Conservation (phyloP, 768 basidiomycete genomes). For the Lanmaoa pseudosensibilis region DNA sequence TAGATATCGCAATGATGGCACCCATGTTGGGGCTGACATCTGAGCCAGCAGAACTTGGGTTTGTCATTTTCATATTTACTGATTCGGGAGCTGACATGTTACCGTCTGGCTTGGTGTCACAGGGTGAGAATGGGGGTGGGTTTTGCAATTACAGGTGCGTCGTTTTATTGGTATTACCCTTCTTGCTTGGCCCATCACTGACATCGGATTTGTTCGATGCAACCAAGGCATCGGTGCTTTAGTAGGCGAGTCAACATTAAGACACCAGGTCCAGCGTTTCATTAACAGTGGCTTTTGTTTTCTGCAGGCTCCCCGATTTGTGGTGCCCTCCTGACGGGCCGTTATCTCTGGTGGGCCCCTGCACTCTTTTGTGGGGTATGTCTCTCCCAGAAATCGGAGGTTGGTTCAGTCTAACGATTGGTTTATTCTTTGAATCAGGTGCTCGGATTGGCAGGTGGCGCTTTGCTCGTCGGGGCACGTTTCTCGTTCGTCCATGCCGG, state of each 20-base stretch:
- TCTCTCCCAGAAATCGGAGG: not conserved
- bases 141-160: conserved; percentile 43
- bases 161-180: not conserved
- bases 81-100: not conserved
- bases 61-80: conserved; percentile 1
- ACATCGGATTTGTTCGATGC: not conserved
- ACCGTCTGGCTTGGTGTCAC: not conserved
- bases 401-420: too few relatives aligned
- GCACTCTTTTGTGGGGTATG: conserved; percentile 49
- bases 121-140: conserved; percentile 47
- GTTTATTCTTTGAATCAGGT: conserved; percentile 2
- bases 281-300: conserved; percentile 11
- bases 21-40: conserved; percentile 49
- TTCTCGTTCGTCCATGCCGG: not conserved
- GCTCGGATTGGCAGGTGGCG: conserved; percentile 1
- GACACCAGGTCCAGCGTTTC: too few relatives aligned
- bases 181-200: not conserved
- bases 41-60: conserved; percentile 53
- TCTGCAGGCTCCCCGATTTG: conserved; percentile 52
- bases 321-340: conserved; percentile 50
- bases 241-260: conserved; percentile 12
- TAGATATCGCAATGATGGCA: conserved; percentile 41
- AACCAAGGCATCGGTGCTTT: conserved; percentile 26
- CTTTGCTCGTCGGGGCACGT: conserved; percentile 17
- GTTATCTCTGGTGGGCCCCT: conserved; percentile 58